These are phyloP conservation scores for Diaporthe amygdali DNA, from an alignment of 2,329 filamentous ascomycete genomes.

Conservation along the genomic window DNA sequence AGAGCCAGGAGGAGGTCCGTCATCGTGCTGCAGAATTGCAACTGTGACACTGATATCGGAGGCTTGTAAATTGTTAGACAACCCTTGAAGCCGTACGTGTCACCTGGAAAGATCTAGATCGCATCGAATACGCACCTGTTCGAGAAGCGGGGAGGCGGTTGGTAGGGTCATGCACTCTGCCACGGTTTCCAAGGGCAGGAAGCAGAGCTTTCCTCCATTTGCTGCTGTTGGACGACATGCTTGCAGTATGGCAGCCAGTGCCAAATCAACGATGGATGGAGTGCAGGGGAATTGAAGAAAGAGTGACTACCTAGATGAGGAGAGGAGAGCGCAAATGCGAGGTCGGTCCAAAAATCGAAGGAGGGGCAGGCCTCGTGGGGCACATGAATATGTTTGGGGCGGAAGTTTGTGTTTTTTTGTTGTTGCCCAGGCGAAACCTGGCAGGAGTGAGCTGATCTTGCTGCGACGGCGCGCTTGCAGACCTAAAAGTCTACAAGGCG, in stretches of 20 bases:
- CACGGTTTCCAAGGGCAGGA: conserved; percentile 16
- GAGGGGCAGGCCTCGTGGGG: not conserved
- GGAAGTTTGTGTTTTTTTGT: not conserved
- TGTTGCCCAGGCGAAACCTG: not conserved
- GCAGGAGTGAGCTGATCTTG: not conserved
- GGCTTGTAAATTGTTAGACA: conserved; percentile 1
- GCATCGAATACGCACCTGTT: conserved; percentile 6
- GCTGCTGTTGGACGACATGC: not conserved
- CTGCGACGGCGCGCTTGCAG: not conserved
- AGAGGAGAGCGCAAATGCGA: not conserved
- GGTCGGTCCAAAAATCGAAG: not conserved
- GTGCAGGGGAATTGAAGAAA: not conserved
- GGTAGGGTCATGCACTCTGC: not conserved
- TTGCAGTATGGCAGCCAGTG: not conserved
- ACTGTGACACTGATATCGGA: not conserved
- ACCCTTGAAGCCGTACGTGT: not conserved
- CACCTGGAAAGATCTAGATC: no score
- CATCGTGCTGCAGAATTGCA: not conserved
- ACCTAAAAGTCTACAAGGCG: not conserved
- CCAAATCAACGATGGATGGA: not conserved
- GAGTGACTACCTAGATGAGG: not conserved
- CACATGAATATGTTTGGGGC: no score
- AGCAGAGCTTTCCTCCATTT: conserved; percentile 24
- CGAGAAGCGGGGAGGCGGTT: conserved; percentile 6
- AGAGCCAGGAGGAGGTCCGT: not conserved